Percentiles rank a stretch among this genome's conserved stretches.
Conservation (phyloP, 805 yeast species). For the Dipodascopsis tothii region DNA sequence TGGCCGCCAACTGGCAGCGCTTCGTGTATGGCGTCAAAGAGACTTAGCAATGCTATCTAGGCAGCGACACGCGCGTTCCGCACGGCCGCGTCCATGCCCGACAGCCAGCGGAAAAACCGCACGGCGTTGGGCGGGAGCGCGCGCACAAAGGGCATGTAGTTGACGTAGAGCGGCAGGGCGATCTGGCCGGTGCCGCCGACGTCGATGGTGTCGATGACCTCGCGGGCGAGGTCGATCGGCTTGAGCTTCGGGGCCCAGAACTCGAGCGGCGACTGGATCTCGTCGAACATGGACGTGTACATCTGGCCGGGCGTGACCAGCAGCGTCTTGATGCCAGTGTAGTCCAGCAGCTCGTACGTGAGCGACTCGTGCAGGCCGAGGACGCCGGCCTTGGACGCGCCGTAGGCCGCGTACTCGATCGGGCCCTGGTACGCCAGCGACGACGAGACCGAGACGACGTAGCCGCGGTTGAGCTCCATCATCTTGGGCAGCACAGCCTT, state of each 20-base stretch:
- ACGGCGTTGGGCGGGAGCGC: constrained; percentile 66
- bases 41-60: not conserved
- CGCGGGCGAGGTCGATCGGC: constrained; percentile 55
- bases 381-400: constrained; percentile 83
- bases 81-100: constrained; percentile 59
- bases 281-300: constrained; percentile 59
- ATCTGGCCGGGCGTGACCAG: constrained; percentile 85
- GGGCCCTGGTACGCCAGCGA: constrained; percentile 82
- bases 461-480: constrained; percentile 57
- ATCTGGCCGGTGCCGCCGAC: constrained; percentile 62
- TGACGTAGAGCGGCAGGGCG: constrained; percentile 68
- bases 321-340: constrained; percentile 57
- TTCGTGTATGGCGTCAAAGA: constrained; percentile 10
- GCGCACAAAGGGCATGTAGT: constrained; percentile 62
- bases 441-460: constrained; percentile 73
- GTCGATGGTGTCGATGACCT: constrained; percentile 49
- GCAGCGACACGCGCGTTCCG: no score
- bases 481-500: constrained; percentile 68
- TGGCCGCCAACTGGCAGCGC: constrained; percentile 9
- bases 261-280: constrained; percentile 65
- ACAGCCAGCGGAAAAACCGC: constrained; percentile 44
- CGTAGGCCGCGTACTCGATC: constrained; percentile 70
- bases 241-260: constrained; percentile 77
- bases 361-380: constrained; percentile 79
- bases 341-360: constrained; percentile 52